phyloP scores from a whole-genome alignment of 2,329 filamentous ascomycete species.

The Helotiales sp. region DNA sequence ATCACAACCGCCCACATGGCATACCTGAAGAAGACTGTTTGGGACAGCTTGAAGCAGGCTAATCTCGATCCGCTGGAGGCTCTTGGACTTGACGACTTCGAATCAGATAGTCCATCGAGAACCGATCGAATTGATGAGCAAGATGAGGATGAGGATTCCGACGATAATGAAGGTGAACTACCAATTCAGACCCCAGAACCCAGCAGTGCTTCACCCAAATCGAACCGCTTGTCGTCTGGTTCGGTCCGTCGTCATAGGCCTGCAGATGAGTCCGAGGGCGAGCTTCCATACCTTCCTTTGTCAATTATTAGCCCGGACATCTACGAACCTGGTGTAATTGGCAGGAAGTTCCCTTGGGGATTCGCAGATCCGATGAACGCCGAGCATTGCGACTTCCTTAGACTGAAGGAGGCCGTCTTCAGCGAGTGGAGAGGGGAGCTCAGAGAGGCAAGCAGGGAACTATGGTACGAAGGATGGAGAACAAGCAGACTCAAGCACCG shows the following conservation, averaged over 20 bases:
- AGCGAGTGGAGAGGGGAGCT: constrained; percentile 90
- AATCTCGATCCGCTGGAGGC: constrained; percentile 87
- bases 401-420: constrained; percentile 89
- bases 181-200: constrained; percentile 35
- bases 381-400: constrained; percentile 90
- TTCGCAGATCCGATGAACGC: constrained; percentile 92
- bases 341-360: constrained; percentile 93
- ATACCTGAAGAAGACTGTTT: constrained; percentile 86
- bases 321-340: constrained; percentile 77
- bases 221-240: constrained; percentile 34
- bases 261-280: constrained; percentile 45
- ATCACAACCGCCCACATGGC: constrained; percentile 95
- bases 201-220: constrained; percentile 32
- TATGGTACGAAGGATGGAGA: constrained; percentile 96
- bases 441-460: constrained; percentile 83
- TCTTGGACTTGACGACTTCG: constrained; percentile 77
- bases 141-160: constrained; percentile 45
- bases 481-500: constrained; percentile 57
- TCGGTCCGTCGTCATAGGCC: constrained; percentile 34
- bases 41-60: constrained; percentile 81
- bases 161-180: constrained; percentile 37
- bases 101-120: constrained; percentile 54
- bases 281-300: constrained; percentile 75
- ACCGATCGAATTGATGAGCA: constrained; percentile 54
- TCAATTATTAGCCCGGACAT: constrained; percentile 93